Conservation (phyloP, 371 early-diverging fungal genomes). For the Mucor plumbeus region DNA sequence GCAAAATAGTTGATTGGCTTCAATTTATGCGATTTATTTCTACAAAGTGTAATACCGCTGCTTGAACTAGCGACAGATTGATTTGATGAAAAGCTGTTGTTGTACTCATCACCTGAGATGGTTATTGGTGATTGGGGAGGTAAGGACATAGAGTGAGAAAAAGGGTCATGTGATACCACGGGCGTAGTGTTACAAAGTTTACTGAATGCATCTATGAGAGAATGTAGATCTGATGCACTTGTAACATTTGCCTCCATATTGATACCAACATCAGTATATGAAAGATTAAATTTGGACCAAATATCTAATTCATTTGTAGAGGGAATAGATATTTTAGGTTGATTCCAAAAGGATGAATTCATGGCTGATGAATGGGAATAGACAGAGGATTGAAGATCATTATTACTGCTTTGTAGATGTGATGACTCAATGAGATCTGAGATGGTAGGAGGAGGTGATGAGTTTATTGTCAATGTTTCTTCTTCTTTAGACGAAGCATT, state of each 20-base stretch:
- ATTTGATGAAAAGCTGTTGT: conserved; percentile 8
- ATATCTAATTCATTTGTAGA: conserved; percentile 14
- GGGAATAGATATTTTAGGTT: conserved; percentile 9
- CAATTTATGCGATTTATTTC: conserved; percentile 41
- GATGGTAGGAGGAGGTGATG: not conserved
- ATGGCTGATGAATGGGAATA: conserved; percentile 16
- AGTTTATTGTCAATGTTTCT: no score
- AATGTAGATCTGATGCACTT: conserved; percentile 37
- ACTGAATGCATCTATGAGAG: conserved; percentile 38
- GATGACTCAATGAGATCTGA: not conserved
- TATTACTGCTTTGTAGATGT: not conserved
- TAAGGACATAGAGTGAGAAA: conserved; percentile 11
- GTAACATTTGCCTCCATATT: conserved; percentile 43
- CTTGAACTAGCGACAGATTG: conserved; percentile 19
- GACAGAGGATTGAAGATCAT: conserved; percentile 3
- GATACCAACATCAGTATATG: conserved; percentile 39
- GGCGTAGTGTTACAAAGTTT: conserved; percentile 29
- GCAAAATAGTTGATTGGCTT: conserved; percentile 51
- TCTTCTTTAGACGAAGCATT: not conserved
- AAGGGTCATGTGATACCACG: conserved; percentile 19
- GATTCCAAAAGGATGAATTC: conserved; percentile 17
- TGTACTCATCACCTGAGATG: conserved; percentile 16
- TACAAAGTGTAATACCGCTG: conserved; percentile 33
- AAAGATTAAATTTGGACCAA: conserved; percentile 35
- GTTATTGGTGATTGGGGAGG: conserved; percentile 22